phyloP scores from a whole-genome alignment of 345 rosid genomes.

The Brassica napus region DNA sequence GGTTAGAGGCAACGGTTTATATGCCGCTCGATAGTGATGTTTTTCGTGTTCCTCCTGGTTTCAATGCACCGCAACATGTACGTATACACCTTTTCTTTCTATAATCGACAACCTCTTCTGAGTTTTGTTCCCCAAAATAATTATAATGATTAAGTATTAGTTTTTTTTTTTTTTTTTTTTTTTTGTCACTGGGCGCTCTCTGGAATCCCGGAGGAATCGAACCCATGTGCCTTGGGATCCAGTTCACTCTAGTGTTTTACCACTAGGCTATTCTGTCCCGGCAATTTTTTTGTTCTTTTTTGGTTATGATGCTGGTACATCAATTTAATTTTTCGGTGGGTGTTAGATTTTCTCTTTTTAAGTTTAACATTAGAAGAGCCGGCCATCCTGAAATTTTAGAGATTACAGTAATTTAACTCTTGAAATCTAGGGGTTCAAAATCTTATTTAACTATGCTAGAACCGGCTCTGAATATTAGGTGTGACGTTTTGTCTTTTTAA shows the following conservation, averaged over 20 bases:
- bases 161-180: not conserved
- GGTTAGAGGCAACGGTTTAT: conserved; percentile 49
- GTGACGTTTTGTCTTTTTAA: not conserved
- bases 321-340: not conserved
- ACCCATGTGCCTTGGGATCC: too few species aligned
- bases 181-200: not conserved
- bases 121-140: not conserved
- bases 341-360: not conserved
- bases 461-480: not conserved
- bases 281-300: not conserved
- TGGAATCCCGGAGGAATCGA: too few species aligned
- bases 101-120: not conserved
- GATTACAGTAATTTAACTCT: not conserved
- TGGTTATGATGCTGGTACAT: not conserved
- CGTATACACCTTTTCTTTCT: not conserved
- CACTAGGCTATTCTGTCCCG: too few species aligned
- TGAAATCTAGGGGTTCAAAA: not conserved
- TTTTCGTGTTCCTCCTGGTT: conserved; percentile 64
- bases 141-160: not conserved
- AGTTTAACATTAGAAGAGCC: not conserved
- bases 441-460: not conserved
- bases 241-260: too few species aligned
- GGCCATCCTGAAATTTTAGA: not conserved
- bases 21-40: conserved; percentile 84
- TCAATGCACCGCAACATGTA: conserved; percentile 94